These are phyloP conservation scores for Phytophthora citrophthora DNA, from an alignment of 352 stramenopile species.

Conservation along the genomic window DNA sequence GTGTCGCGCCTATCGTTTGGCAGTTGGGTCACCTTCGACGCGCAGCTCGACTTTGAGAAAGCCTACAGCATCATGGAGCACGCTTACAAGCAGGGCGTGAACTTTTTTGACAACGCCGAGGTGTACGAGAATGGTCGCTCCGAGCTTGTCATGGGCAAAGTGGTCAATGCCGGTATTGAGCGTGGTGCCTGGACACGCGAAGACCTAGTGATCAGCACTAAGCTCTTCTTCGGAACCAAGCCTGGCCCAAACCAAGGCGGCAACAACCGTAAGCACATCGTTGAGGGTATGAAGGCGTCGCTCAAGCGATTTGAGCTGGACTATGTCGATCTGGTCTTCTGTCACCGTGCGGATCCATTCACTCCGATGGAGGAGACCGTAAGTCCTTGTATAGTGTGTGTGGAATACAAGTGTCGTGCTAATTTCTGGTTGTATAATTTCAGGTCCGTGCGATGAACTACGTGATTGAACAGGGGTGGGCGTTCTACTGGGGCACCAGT, in stretches of 20 bases:
- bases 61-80: conserved; percentile 65
- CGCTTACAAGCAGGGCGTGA: conserved; percentile 68
- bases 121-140: conserved; percentile 56
- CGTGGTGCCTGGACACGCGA: conserved; percentile 47
- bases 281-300: conserved; percentile 64
- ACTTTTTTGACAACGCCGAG: conserved; percentile 77
- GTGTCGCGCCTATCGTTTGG: conserved; percentile 60
- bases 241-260: conserved; percentile 38
- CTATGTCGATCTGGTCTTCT: conserved; percentile 78
- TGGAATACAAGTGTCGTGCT: neutral
- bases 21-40: conserved; percentile 58
- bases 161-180: conserved; percentile 60
- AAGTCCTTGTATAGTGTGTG: conserved; percentile 3
- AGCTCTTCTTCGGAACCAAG: conserved; percentile 65
- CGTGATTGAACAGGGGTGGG: conserved; percentile 33
- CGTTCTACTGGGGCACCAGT: conserved; percentile 69
- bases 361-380: conserved; percentile 76
- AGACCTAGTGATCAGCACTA: conserved; percentile 71
- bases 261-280: conserved; percentile 59
- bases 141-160: conserved; percentile 64
- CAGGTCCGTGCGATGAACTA: conserved; percentile 62
- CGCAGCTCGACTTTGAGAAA: conserved; percentile 58
- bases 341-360: conserved; percentile 63
- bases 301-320: conserved; percentile 61
- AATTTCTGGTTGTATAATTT: neutral